Base-by-base conservation (phyloP, 495 filamentous ascomycete genomes). In the Tuber microsphaerosporum region DNA sequence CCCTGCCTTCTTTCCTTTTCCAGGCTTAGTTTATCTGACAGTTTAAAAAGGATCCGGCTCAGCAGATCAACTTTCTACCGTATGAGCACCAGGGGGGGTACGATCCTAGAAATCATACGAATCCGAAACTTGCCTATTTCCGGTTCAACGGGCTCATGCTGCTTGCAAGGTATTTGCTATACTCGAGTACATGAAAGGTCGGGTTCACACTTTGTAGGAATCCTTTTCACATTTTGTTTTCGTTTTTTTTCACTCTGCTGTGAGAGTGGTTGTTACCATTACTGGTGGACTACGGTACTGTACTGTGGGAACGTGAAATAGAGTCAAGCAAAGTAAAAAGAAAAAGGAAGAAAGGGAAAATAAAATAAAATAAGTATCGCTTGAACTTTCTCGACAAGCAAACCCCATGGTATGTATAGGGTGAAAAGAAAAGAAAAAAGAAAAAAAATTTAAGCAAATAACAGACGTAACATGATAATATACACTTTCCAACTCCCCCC, bases 401-500 rank as follows among this genome's bases (percentile, higher is more conserved):
- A 14, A 65, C 56, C 17, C 26, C 51, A 61, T 31, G 14, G 31
- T 34, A 65, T 34, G 26, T 34, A 65, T 34, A 14, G 26, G 1
- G 16, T 34, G 26, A 19, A 7, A 34, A 31, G n/a, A 12, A 26
- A n/a, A 31, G 5, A 61, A 26, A 61, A 12, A 51, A 5, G 4
- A 41, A 41, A 43, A 43, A 10, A 4, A 14, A 26, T 4, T 20
- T 19, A 65, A 65, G 56, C 56, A 65, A 65, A 65, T 65, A 34
- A 34, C 14, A 31, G 12, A 65, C 14, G 31, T 34, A 26, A 34
- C 56, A 34, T 65, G 56, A 34, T 42, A 34, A 56, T 19, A 6
- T 65, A 73, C 65, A 42, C n/a, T 19, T 9, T 10, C 71, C 39
- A 22, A 37, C 44, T 72, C 77, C 6, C 77, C 6, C 72, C 76